Evolutionary conservation across 1,284 basidiomycete genomes (phyloP).

Genomic region (Coriolopsis trogii): DNA sequence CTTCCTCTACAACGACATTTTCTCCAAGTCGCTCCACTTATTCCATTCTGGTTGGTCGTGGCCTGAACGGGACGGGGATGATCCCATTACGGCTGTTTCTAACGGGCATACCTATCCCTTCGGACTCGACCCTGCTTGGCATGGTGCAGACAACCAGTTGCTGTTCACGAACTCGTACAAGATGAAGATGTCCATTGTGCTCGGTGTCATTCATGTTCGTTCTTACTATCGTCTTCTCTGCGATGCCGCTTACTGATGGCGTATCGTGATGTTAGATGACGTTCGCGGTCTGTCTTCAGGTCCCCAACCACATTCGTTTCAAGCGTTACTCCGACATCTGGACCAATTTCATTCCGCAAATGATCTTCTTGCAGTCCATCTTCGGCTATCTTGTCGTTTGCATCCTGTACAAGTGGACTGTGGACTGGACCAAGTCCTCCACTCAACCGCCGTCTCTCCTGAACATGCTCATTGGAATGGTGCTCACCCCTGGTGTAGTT

Average conservation of each 20-base stretch:
- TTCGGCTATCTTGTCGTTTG: slow-evolving; percentile 96
- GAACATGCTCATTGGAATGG: slow-evolving; percentile 96
- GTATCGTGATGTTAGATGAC: slow-evolving; percentile 88
- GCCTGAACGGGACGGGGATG: slow-evolving; percentile 51
- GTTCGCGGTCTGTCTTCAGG: slow-evolving; percentile 93
- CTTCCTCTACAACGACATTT: slow-evolving; percentile 99
- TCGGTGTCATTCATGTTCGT: slow-evolving; percentile 95
- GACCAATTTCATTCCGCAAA: slow-evolving; percentile 95
- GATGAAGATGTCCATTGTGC: slow-evolving; percentile 99
- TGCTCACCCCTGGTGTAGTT: slow-evolving; percentile 84
- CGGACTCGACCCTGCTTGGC: slow-evolving; percentile 96
- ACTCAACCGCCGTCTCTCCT: slow-evolving; percentile 87
- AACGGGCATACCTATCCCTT: slow-evolving; percentile 86
- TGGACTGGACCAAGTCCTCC: slow-evolving; percentile 83
- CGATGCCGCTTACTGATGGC: slow-evolving; percentile 13
- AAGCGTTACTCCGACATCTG: slow-evolving; percentile 86
- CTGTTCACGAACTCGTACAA: slow-evolving; percentile 99
- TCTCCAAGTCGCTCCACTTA: slow-evolving; percentile 90
- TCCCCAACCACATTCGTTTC: slow-evolving; percentile 95
- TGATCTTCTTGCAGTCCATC: slow-evolving; percentile 96
- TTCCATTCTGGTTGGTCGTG: slow-evolving; percentile 92
- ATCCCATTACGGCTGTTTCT: slow-evolving; percentile 52
- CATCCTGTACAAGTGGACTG: slow-evolving; percentile 97
- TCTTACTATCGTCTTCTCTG: slow-evolving; percentile 13
- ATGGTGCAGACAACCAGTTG: slow-evolving; percentile 89